A percentile compares a stretch with the other conserved stretches of the same genome.
phyloP scores from a whole-genome alignment of 228 moss, liverwort and hornwort species.

The Sphagnum fallax region DNA sequence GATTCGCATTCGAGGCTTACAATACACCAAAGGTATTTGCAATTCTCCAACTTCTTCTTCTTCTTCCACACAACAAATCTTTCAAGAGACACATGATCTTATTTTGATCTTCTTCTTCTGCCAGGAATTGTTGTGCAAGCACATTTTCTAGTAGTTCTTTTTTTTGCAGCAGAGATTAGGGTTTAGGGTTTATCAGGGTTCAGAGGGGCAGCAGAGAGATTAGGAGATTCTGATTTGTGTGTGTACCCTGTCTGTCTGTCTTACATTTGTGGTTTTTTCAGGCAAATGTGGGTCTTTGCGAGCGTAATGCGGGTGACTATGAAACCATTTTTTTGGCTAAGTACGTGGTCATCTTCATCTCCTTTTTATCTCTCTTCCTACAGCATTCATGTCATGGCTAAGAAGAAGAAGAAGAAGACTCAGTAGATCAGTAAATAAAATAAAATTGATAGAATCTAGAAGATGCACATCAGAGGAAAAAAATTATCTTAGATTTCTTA shows the following conservation, averaged over 20 bases:
- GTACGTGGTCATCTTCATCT: constrained; percentile 17
- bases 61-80: neutral
- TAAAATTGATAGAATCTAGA: too few species aligned
- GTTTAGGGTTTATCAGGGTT: neutral
- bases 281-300: constrained; percentile 53
- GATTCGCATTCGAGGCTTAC: constrained; percentile 90
- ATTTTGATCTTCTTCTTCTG: neutral
- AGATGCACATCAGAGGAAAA: too few species aligned
- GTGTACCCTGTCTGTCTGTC: too few species aligned
- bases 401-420: neutral
- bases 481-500: too few species aligned
- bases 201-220: neutral
- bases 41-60: neutral
- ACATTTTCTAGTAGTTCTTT: neutral
- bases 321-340: constrained; percentile 60
- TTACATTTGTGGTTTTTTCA: constrained; percentile 9
- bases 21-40: constrained; percentile 50
- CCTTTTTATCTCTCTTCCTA: neutral
- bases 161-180: neutral
- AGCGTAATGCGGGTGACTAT: constrained; percentile 47
- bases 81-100: neutral
- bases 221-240: too few species aligned
- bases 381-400: neutral
- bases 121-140: neutral
- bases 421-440: neutral